These are phyloP conservation scores for Macadamia tetraphylla DNA, from an alignment of 164 flowering plant species.

Conservation along the genomic window DNA sequence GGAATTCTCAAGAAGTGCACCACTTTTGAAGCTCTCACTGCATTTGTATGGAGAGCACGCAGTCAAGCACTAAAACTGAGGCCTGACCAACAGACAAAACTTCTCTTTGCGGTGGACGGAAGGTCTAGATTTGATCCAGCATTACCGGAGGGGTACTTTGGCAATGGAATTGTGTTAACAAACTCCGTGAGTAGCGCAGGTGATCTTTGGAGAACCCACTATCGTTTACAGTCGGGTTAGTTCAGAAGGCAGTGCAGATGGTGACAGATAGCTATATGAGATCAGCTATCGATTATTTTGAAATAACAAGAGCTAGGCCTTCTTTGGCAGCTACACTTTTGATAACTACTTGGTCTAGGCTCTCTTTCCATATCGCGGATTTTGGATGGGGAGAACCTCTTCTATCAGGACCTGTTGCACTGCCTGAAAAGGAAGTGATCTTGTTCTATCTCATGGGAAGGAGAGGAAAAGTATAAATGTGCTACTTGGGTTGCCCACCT, in stretches of 20 bases:
- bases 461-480: constrained; percentile 20
- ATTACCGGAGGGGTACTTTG: constrained; percentile 42
- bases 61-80: constrained; percentile 24
- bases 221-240: constrained; percentile 16
- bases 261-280: constrained; percentile 39
- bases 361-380: constrained; percentile 18
- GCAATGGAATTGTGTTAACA: constrained; percentile 38
- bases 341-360: constrained; percentile 28
- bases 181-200: constrained; percentile 15
- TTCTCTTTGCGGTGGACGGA: constrained; percentile 43
- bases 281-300: constrained; percentile 44
- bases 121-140: constrained; percentile 33
- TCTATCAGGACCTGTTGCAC: constrained; percentile 18
- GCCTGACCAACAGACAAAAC: constrained; percentile 36
- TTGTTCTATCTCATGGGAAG: constrained; percentile 21
- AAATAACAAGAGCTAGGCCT: constrained; percentile 23
- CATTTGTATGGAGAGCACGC: constrained; percentile 40
- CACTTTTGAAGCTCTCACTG: constrained; percentile 38
- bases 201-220: constrained; percentile 15
- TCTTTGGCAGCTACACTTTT: constrained; percentile 13
- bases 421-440: constrained; percentile 23
- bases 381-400: constrained; percentile 34
- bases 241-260: constrained; percentile 31
- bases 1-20: constrained; percentile 10
- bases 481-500: constrained; percentile 24